These are phyloP conservation scores for Pezicula neosporulosa DNA, from an alignment of 2,329 filamentous ascomycete genomes.

Conservation along the genomic window DNA sequence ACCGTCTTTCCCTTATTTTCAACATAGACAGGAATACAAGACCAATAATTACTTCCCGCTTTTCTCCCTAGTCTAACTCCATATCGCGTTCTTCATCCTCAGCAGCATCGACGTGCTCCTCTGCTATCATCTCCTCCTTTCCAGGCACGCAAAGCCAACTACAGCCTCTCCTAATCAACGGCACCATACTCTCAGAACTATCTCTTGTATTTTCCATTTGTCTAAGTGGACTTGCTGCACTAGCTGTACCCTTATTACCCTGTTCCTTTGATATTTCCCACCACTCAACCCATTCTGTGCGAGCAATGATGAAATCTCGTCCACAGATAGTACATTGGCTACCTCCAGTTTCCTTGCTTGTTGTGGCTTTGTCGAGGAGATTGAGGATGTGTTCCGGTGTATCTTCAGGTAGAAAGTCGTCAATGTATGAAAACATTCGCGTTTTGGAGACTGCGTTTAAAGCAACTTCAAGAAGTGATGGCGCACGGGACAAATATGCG, in stretches of 20 bases:
- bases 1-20: too few species aligned
- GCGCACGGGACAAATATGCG: conserved; percentile 17
- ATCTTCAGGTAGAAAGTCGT: conserved; percentile 12
- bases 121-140: not conserved
- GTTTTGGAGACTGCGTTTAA: conserved; percentile 20
- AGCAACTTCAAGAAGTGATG: conserved; percentile 27
- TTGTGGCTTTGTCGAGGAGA: conserved; percentile 19
- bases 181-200: conserved; percentile 26
- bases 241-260: conserved; percentile 10
- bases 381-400: not conserved
- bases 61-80: too few species aligned
- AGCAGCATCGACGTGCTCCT: not conserved
- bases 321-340: conserved; percentile 49
- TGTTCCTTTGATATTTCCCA: conserved; percentile 36
- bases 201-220: conserved; percentile 25
- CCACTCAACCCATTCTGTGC: conserved; percentile 62
- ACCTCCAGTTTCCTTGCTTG: conserved; percentile 44
- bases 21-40: too few species aligned
- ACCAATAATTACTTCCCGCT: too few species aligned
- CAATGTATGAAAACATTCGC: conserved; percentile 19
- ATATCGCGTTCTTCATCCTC: too few species aligned
- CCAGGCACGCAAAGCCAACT: conserved; percentile 29
- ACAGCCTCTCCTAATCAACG: conserved; percentile 30
- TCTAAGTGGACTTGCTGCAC: conserved; percentile 17
- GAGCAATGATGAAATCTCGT: conserved; percentile 44